Percentiles rank a stretch among this genome's conserved stretches.
These are phyloP conservation scores for Fraxinus sp. DNA, from an alignment of 305 asterid genomes.

Conservation along the genomic window DNA sequence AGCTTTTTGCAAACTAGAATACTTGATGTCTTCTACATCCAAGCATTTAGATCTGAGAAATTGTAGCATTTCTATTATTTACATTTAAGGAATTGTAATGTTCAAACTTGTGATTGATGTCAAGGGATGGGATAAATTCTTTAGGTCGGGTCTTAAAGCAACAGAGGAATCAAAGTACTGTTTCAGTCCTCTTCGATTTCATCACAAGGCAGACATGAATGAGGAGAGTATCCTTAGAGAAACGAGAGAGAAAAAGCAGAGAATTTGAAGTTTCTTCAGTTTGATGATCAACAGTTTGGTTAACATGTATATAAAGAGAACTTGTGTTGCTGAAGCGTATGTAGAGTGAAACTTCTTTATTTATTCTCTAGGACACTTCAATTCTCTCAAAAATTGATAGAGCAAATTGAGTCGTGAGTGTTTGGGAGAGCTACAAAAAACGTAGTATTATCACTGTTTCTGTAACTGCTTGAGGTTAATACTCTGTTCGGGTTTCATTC, in stretches of 20 bases:
- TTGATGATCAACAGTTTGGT: background rate
- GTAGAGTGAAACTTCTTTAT: background rate
- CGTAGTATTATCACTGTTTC: background rate
- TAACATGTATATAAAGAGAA: background rate
- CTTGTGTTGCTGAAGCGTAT: background rate
- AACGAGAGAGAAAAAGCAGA: background rate
- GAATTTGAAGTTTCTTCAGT: slow-evolving; percentile 1
- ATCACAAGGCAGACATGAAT: background rate
- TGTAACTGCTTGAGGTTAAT: background rate
- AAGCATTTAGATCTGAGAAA: background rate
- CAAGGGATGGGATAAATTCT: background rate
- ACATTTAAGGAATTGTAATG: background rate
- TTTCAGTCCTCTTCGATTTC: background rate
- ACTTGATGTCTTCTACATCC: background rate
- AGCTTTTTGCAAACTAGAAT: background rate
- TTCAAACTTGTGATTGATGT: background rate
- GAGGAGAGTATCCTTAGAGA: background rate
- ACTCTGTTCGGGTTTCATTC: background rate
- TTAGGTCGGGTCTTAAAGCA: background rate
- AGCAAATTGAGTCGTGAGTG: background rate
- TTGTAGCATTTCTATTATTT: background rate
- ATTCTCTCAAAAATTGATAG: background rate
- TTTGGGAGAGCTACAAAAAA: background rate
- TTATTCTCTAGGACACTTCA: background rate
- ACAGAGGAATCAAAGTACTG: background rate